A percentile compares a stretch with the other conserved stretches of the same genome.
phyloP scores from a whole-genome alignment of 345 rosid genomes.

The Hibiscus mutabilis region DNA sequence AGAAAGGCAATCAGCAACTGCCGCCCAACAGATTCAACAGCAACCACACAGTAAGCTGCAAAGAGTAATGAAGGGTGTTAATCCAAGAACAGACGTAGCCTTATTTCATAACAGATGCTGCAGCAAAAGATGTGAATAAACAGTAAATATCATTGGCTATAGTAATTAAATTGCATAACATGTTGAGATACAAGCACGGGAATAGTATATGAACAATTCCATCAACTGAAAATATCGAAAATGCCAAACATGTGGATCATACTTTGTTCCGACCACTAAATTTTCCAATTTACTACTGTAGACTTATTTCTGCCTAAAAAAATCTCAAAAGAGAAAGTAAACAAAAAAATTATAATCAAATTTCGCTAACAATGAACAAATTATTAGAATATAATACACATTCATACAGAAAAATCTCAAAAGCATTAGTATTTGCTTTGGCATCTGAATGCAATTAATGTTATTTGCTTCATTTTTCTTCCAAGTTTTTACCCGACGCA shows the following conservation, averaged over 20 bases:
- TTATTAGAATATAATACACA: no score
- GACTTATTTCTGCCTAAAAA: background rate
- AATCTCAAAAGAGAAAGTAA: background rate
- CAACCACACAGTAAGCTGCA: conserved; percentile 48
- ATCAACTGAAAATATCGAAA: background rate
- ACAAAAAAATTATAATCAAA: background rate
- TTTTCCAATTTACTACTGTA: background rate
- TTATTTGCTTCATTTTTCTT: no score
- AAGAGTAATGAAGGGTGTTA: background rate
- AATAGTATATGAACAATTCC: background rate
- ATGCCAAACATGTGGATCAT: background rate
- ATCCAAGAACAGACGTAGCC: background rate
- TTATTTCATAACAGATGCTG: background rate
- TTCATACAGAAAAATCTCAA: no score
- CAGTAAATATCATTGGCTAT: background rate
- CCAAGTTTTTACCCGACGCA: no score
- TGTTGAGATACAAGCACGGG: no score
- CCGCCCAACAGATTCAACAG: conserved; percentile 16
- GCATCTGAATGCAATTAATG: no score
- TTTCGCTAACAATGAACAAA: background rate
- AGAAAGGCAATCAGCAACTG: conserved; percentile 44
- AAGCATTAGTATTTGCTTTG: no score
- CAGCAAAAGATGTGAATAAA: background rate
- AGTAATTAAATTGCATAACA: no score
- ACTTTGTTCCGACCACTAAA: background rate